Evolutionary conservation across 768 basidiomycete genomes (phyloP), one percentile per base, ranked within the genome.

Genomic region (Boletus subparvulus): DNA sequence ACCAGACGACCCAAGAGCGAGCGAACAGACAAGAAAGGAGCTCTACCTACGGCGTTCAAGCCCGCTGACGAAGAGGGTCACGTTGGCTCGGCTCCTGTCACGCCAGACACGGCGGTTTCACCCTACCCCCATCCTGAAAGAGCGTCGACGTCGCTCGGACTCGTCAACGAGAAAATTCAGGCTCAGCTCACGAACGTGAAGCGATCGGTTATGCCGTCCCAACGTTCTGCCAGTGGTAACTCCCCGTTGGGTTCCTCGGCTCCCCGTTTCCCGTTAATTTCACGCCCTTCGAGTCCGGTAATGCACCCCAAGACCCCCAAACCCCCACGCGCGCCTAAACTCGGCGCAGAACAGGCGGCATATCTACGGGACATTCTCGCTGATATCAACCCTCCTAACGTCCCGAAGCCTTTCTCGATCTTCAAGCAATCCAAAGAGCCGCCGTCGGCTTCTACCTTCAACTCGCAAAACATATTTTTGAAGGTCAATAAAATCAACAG

Each of bases 321-420:
- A 42, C 75, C 77, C 0, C 78, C 78, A 0, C 83, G 81, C 55
- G 74, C 77, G 0, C 83, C 82, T 0, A 86, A 85, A 68, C 78
- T 80, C 5, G 74, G 80, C 2, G 58, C 76, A 16, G 81, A 82
- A 41, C 86, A 92, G 62, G 70, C 79, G 4, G 84, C 81, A 48
- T 92, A 90, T 67, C 76, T 92, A 14, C 82, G 84, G 19, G 80
- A 78, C 53, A 81, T 91, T 35, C 77, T 91, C 11, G 86, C 88
- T 0, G 87, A 91, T 54, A 75, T 85, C 19, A 75, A 79, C 32
- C 72, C 77, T 14, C 72, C 78, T 0, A 72, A 71, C 2, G 45
- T 69, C 13, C 67, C 74, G 1, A 77, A 75, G 42, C 80, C 84
- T 1, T 82, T 86, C 55, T 73, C 78, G 3, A 70, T 84, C 35